These are phyloP conservation scores for Trichoderma breve DNA, from an alignment of 2,329 filamentous ascomycete genomes.

Conservation along the genomic window DNA sequence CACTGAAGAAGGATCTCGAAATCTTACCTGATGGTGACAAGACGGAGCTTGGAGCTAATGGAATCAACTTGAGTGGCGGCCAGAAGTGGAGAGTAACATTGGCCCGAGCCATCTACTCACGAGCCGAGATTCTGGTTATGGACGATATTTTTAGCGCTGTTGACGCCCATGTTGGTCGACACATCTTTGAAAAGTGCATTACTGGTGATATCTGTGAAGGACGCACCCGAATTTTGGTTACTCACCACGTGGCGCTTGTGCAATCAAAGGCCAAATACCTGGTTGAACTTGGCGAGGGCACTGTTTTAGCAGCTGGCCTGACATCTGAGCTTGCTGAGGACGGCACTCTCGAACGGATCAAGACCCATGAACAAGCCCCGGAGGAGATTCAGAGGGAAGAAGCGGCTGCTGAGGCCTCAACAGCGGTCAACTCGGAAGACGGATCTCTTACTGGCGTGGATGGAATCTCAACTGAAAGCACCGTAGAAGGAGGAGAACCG, in stretches of 20 bases:
- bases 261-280: slow-evolving; percentile 70
- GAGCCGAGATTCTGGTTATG: slow-evolving; percentile 71
- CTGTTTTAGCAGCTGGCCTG: slow-evolving; percentile 61
- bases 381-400: slow-evolving; percentile 47
- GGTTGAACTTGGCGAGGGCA: slow-evolving; percentile 69
- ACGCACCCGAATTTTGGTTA: slow-evolving; percentile 75
- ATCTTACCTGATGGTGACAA: slow-evolving; percentile 74
- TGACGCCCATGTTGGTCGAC: slow-evolving; percentile 76
- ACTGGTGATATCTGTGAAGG: slow-evolving; percentile 67
- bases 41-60: slow-evolving; percentile 81
- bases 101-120: slow-evolving; percentile 75
- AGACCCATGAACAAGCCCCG: slow-evolving; percentile 51
- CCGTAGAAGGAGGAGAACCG: slow-evolving; percentile 47
- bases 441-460: slow-evolving; percentile 43
- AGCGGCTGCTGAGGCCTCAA: slow-evolving; percentile 41
- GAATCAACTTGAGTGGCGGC: slow-evolving; percentile 79
- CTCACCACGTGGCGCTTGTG: slow-evolving; percentile 73
- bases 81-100: slow-evolving; percentile 82
- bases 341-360: slow-evolving; percentile 56
- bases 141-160: slow-evolving; percentile 85
- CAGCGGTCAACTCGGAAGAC: slow-evolving; percentile 55
- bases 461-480: slow-evolving; percentile 36
- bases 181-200: slow-evolving; percentile 74
- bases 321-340: slow-evolving; percentile 62
- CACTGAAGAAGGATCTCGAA: slow-evolving; percentile 70